Evolutionary conservation across 1,284 basidiomycete species (phyloP).

Genomic region (Athelia psychrophila): DNA sequence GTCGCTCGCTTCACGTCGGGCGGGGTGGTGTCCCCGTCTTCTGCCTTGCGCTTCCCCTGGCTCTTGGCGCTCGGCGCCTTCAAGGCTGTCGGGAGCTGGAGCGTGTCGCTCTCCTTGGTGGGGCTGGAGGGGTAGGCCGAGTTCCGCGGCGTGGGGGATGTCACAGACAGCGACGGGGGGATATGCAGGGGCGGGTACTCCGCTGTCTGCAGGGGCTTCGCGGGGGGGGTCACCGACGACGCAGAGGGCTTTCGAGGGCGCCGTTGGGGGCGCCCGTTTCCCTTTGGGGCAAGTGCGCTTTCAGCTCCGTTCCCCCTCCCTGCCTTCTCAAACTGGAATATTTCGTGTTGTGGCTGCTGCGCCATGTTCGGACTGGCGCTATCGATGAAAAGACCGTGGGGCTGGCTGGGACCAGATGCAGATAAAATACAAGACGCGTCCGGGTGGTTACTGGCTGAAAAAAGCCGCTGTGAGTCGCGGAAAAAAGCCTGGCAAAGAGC

Average conservation of each 20-base stretch:
- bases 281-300: neutral
- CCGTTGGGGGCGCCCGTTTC: neutral
- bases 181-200: neutral
- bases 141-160: neutral
- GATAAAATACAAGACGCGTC: neutral
- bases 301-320: neutral
- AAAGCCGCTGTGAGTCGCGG: neutral
- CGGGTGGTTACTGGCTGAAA: neutral
- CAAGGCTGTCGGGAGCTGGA: neutral
- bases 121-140: neutral
- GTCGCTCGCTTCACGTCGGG: neutral
- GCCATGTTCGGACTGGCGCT: too few relatives aligned
- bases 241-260: neutral
- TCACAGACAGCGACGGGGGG: neutral
- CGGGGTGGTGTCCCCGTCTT: neutral
- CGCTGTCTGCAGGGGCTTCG: neutral
- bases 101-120: neutral
- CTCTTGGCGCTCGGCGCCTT: neutral
- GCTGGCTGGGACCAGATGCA: neutral
- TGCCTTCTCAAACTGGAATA: neutral
- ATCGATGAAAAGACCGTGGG: neutral
- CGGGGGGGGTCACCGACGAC: neutral
- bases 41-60: neutral
- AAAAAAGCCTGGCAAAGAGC: neutral
- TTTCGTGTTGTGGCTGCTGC: too few relatives aligned